phyloP scores from a whole-genome alignment of 2,329 filamentous ascomycete genomes.

The Aspergillus amoenus region DNA sequence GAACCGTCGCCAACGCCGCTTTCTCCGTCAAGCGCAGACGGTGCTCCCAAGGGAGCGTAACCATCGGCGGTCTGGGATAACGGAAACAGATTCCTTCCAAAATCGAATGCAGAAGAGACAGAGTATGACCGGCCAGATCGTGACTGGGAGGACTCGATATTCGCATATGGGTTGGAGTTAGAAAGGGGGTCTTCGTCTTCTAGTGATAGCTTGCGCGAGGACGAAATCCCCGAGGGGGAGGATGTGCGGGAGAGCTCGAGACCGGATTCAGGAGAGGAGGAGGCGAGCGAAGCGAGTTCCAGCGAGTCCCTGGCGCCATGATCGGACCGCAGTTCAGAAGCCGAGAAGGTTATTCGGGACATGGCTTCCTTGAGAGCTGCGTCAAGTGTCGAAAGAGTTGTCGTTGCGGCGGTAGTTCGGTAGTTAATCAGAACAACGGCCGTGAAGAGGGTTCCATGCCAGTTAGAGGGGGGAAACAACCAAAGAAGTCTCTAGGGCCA shows the following conservation, averaged over 20 bases:
- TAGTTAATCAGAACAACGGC: constrained; percentile 6
- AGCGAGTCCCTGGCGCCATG: constrained; percentile 77
- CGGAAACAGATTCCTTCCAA: constrained; percentile 88
- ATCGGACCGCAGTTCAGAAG: constrained; percentile 28
- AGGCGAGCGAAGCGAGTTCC: constrained; percentile 92
- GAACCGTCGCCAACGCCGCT: constrained; percentile 69
- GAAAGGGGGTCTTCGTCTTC: constrained; percentile 79
- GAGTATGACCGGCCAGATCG: constrained; percentile 72
- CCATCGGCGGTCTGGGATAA: constrained; percentile 77
- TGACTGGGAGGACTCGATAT: constrained; percentile 49
- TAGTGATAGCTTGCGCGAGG: constrained; percentile 87
- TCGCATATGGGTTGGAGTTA: constrained; percentile 50
- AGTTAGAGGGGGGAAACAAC: neutral
- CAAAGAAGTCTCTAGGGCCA: neutral
- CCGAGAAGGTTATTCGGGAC: constrained; percentile 33
- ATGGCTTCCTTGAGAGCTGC: constrained; percentile 21
- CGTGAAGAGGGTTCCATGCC: constrained; percentile 15
- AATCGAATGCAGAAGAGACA: constrained; percentile 91
- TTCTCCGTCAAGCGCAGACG: constrained; percentile 59
- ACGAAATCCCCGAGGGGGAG: constrained; percentile 79
- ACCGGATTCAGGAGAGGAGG: constrained; percentile 67
- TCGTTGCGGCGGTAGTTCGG: constrained; percentile 7
- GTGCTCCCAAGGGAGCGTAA: constrained; percentile 83
- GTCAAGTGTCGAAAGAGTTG: constrained; percentile 1
- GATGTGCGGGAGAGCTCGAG: constrained; percentile 69